Conservation (phyloP, 2,329 filamentous ascomycete genomes). For the Myriosclerotinia duriaeana region DNA sequence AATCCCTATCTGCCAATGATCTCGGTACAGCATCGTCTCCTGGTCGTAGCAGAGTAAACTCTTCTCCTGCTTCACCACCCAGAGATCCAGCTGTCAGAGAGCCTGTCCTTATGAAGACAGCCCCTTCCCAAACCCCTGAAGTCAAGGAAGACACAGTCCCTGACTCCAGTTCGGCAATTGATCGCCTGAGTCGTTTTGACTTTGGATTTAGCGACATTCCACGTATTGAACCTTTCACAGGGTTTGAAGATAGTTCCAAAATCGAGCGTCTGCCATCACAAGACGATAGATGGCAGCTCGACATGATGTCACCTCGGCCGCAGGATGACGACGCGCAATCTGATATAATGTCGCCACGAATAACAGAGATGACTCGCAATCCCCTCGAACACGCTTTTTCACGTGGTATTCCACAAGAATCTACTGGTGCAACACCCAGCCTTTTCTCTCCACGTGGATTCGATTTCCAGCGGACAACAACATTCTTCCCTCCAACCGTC, state of each 20-base stretch:
- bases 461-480: constrained; percentile 71
- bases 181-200: constrained; percentile 35
- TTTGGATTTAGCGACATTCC: constrained; percentile 35
- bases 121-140: constrained; percentile 22
- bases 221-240: constrained; percentile 10
- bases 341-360: constrained; percentile 38
- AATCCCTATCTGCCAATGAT: constrained; percentile 59
- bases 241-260: constrained; percentile 13
- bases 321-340: constrained; percentile 33
- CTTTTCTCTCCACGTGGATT: constrained; percentile 68
- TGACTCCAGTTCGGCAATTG: constrained; percentile 28
- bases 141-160: constrained; percentile 23
- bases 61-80: constrained; percentile 47
- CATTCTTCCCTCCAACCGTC: constrained; percentile 52
- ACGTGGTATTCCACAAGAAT: constrained; percentile 27
- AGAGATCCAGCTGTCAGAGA: constrained; percentile 27
- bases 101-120: constrained; percentile 14
- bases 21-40: constrained; percentile 47
- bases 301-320: constrained; percentile 21
- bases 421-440: constrained; percentile 33
- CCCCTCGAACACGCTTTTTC: constrained; percentile 35
- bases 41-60: constrained; percentile 52
- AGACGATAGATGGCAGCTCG: constrained; percentile 8
- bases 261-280: constrained; percentile 4
- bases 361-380: constrained; percentile 40